phyloP scores from a whole-genome alignment of 1,139 yeast species.

The Nakaseomyces bracarensis region DNA sequence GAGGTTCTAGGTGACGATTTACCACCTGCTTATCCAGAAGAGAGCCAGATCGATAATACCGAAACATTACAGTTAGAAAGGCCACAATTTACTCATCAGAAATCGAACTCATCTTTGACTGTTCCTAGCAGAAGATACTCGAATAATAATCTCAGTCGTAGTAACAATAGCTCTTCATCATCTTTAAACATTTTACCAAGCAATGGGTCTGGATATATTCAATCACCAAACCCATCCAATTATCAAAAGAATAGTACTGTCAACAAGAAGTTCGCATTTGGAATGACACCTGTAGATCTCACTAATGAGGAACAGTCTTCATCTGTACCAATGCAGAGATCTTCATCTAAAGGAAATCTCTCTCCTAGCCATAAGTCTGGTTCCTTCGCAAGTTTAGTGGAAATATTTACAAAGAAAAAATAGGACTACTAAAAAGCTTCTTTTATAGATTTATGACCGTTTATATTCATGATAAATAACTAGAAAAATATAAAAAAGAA shows the following conservation, averaged over 20 bases:
- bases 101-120: slow-evolving; percentile 17
- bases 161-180: slow-evolving; percentile 21
- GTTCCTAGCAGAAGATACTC: slow-evolving; percentile 13
- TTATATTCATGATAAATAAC: slow-evolving; percentile 2
- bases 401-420: slow-evolving; percentile 13
- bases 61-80: slow-evolving; percentile 14
- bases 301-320: slow-evolving; percentile 11
- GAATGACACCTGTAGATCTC: slow-evolving; percentile 21
- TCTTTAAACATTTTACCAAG: slow-evolving; percentile 17
- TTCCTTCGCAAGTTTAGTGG: slow-evolving; percentile 18
- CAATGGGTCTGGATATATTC: slow-evolving; percentile 11
- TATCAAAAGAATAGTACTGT: slow-evolving; percentile 17
- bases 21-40: slow-evolving; percentile 51
- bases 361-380: slow-evolving; percentile 13
- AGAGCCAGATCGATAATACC: slow-evolving; percentile 6
- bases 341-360: slow-evolving; percentile 8
- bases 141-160: slow-evolving; percentile 15
- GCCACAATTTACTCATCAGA: slow-evolving; percentile 18
- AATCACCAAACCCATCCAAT: slow-evolving; percentile 10
- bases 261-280: slow-evolving; percentile 21
- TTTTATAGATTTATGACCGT: not conserved
- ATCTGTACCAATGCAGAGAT: not conserved
- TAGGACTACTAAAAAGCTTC: not conserved
- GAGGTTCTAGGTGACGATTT: slow-evolving; percentile 42
- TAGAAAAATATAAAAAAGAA: not conserved